Evolutionary conservation across 2,329 filamentous ascomycete genomes (phyloP), one percentile per base, ranked within the genome.

Genomic region (Botrytis medusae): DNA sequence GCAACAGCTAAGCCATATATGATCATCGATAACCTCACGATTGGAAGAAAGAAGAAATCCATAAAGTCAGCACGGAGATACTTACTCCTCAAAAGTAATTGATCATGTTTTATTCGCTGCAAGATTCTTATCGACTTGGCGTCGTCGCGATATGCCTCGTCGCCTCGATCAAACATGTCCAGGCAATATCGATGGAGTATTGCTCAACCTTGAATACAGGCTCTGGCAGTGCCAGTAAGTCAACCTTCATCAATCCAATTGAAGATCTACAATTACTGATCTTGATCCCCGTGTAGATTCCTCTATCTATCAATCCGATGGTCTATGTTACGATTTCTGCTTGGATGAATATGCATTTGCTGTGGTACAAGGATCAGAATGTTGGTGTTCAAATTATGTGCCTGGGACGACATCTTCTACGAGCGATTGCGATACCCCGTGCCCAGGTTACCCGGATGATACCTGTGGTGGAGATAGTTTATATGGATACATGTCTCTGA

Each of bases 381-480:
- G 93, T 80, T 95, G 92, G 92, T 95, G 93, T 81, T 91, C 91
- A 54, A 87, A 94, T 80, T 90, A 90, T 78, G 85, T 86, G 2
- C 93, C 93, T 14, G 84, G 84, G 68, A 76, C 83, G 46, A 81
- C 46, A 80, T 84, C 69, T 34, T 81, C 82, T 2, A 44, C 54
- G 7, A 62, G 54, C 48, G 77, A 86, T 34, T 95, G 93, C 82
- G 82, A 86, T 76, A 81, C 81, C 0, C 69, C 82, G 25, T 95
- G 93, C 77, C 91, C 92, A 14, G 93, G 92, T n/a, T 95, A 87
- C 79, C 88, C 88, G 0, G 48, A 70, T 1, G 91, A 95, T 75
- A 82, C 84, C 18, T 95, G 93, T 78, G 93, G 93, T 74, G 89
- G 88, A 51, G 76, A 84, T 46, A 84, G 84, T 64, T 78, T 90